Base-by-base conservation (phyloP, 1,284 basidiomycete species). In the Melanopsichium pennsylvanicum region DNA sequence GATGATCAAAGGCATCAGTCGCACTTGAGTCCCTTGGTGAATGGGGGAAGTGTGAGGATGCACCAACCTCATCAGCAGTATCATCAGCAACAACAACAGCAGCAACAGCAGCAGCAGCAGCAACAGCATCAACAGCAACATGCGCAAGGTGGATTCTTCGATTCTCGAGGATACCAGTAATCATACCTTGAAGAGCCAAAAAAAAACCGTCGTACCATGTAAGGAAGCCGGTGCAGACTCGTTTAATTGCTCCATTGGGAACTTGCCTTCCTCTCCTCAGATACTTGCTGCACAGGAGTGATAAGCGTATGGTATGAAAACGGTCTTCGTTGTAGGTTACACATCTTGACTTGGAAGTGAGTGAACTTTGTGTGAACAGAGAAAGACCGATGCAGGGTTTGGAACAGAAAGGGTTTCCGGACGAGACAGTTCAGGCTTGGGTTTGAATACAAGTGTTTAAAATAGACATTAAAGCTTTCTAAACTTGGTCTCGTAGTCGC, bases 21-120 rank as follows among this genome's bases (percentile, higher is more conserved):
- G 39, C 66, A 69, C 37, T 36, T 69, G 25, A 62, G 58, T 18
- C 64, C 64, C 13, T 38, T 68, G 32, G 50, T 69, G 10, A 62
- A 69, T 19, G 57, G 63, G 3, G 59, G 59, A 5, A 54, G 44
- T n/a, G 55, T 69, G 13, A 43, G 66, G 4, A 60, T 67, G 57
- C 57, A 67, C 26, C 57, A 35, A 12, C 51, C 47, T 32, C 63
- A 48, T 27, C 56, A 43, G 27, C 44, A 38, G 18, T 46, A 57
- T 22, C 45, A 48, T 9, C 43, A 40, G 16, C 37, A 31, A 8
- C 35, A 38, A 18, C 43, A 32, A 6, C 35, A 19, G 6, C 44
- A 47, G 10, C 43, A 29, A 18, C 60, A 59, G 15, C 59, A 49
- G n/a, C 51, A 52, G 3, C 48, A 42, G 9, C 54, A 50, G 5